Percentiles rank a stretch among this genome's conserved stretches.
Conservation (phyloP, 805 yeast genomes). For the Spencermartinsiella europaea region DNA sequence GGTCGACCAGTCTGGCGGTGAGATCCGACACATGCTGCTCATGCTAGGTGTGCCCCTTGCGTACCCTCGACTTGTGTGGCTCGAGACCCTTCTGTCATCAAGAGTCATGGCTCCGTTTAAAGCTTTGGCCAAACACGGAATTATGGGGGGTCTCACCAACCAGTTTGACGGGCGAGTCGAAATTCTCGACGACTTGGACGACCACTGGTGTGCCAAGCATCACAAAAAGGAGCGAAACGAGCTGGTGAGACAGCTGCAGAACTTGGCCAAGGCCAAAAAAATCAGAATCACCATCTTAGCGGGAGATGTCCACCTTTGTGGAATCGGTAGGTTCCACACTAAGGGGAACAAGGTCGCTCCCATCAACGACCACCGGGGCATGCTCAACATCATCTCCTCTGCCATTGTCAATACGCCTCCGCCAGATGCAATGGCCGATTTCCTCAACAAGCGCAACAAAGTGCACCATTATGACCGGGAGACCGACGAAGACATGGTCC, state of each 20-base stretch:
- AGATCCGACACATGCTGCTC: constrained; percentile 69
- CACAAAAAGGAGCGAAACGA: constrained; percentile 83
- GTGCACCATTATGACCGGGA: constrained; percentile 48
- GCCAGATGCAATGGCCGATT: constrained; percentile 74
- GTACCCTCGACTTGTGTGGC: constrained; percentile 90
- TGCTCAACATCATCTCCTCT: constrained; percentile 79
- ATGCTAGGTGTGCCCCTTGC: constrained; percentile 93
- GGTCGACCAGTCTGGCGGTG: constrained; percentile 43
- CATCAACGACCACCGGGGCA: constrained; percentile 54
- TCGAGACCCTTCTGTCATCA: constrained; percentile 63
- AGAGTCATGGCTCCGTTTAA: constrained; percentile 58
- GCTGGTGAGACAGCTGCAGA: constrained; percentile 55
- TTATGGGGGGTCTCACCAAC: constrained; percentile 71
- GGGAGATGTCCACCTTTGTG: constrained; percentile 92
- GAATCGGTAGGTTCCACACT: constrained; percentile 70
- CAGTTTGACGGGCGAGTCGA: constrained; percentile 92
- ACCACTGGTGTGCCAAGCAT: constrained; percentile 90
- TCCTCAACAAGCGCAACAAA: constrained; percentile 62
- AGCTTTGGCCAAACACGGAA: constrained; percentile 40
- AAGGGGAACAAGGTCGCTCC: constrained; percentile 48
- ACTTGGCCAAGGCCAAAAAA: constrained; percentile 57
- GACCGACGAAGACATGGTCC: constrained; percentile 79
- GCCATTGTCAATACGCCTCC: constrained; percentile 94
- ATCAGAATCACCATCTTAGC: constrained; percentile 78
- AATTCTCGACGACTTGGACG: constrained; percentile 86